These are phyloP conservation scores for Phytophthora foliorum DNA, from an alignment of 352 stramenopile species.

Conservation along the genomic window DNA sequence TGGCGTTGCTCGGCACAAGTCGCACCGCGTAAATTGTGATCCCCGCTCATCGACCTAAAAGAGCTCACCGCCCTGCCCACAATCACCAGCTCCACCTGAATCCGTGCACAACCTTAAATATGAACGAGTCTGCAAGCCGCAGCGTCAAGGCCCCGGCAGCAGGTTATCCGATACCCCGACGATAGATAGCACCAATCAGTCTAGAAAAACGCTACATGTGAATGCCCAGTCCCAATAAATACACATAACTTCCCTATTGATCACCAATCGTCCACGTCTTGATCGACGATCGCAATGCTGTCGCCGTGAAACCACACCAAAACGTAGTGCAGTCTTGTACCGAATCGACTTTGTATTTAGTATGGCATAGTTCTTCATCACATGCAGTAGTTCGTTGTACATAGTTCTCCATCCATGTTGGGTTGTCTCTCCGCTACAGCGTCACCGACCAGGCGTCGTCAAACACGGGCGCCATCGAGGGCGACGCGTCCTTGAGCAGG, in stretches of 20 bases:
- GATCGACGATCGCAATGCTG: background rate
- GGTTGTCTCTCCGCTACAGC: slow-evolving; percentile 14
- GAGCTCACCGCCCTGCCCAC: too few species aligned
- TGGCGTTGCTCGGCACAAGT: slow-evolving; percentile 36
- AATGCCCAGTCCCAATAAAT: slow-evolving; percentile 10
- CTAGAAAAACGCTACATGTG: slow-evolving; percentile 20
- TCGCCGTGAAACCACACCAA: background rate
- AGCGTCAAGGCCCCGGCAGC: background rate
- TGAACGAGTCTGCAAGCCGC: slow-evolving; percentile 15
- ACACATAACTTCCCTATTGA: slow-evolving; percentile 3
- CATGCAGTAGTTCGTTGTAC: slow-evolving; percentile 36
- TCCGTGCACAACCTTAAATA: too few species aligned
- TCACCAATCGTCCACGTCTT: background rate
- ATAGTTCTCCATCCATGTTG: slow-evolving; percentile 29
- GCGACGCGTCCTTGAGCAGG: slow-evolving; percentile 18
- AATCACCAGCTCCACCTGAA: slow-evolving; percentile 5
- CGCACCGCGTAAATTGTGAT: slow-evolving; percentile 19
- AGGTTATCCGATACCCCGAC: background rate
- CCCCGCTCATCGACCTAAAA: background rate
- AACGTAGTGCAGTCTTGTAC: background rate
- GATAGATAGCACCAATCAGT: slow-evolving; percentile 19
- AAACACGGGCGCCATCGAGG: slow-evolving; percentile 18
- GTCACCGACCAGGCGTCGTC: slow-evolving; percentile 39
- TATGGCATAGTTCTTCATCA: slow-evolving; percentile 37
- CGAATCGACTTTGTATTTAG: slow-evolving; percentile 38